phyloP scores from a whole-genome alignment of 306 rosid species.

The Vigna mungo region DNA sequence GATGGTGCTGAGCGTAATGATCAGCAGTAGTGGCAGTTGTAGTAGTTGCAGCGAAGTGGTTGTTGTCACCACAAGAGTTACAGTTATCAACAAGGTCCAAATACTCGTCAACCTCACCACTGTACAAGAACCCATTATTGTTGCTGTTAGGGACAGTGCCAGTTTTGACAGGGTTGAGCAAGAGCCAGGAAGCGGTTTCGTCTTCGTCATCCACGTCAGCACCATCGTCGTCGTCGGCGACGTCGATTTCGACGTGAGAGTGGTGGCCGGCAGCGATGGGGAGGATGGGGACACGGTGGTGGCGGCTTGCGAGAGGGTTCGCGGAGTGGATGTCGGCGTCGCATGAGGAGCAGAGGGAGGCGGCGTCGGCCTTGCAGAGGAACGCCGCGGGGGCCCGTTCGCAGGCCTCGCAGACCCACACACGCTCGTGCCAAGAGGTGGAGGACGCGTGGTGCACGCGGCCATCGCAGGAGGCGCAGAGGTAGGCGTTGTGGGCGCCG shows the following conservation, averaged over 20 bases:
- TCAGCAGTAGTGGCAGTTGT: constrained; percentile 9
- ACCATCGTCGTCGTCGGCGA: constrained; percentile 52
- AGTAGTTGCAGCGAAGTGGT: constrained; percentile 9
- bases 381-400: constrained; percentile 86
- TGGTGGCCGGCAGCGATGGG: constrained; percentile 60
- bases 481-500: constrained; percentile 66
- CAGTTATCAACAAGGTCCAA: constrained; percentile 80
- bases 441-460: constrained; percentile 58
- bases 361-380: constrained; percentile 88
- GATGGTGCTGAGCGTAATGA: constrained; percentile 45
- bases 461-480: constrained; percentile 70
- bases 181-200: constrained; percentile 90
- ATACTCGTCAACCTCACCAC: constrained; percentile 86
- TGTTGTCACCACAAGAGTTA: constrained; percentile 53
- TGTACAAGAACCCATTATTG: constrained; percentile 61
- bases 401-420: constrained; percentile 88
- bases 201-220: constrained; percentile 66
- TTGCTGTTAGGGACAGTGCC: constrained; percentile 6
- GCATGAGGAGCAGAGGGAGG: constrained; percentile 83
- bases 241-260: not conserved
- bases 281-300: constrained; percentile 83
- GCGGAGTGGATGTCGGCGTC: constrained; percentile 94
- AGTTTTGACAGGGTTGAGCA: constrained; percentile 67
- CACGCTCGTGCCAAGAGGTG: constrained; percentile 77
- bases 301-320: constrained; percentile 91